These are phyloP conservation scores for Cladosporium sp. DNA, from an alignment of 2,329 filamentous ascomycete genomes.

Conservation along the genomic window DNA sequence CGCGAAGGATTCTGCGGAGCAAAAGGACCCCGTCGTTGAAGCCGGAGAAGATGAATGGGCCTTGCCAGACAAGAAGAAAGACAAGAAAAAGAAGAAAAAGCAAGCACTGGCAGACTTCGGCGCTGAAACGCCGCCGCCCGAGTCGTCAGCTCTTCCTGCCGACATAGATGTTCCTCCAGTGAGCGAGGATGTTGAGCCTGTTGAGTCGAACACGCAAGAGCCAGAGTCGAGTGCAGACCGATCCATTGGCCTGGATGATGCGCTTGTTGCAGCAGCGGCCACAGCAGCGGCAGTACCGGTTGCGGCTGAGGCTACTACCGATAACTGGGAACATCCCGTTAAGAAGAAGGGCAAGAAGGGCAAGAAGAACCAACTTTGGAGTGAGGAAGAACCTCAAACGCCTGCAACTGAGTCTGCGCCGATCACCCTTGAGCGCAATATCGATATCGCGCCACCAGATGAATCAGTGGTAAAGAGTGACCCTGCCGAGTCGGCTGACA, in stretches of 20 bases:
- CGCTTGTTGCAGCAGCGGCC: not conserved
- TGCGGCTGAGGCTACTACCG: constrained; percentile 12
- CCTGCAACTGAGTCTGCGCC: not conserved
- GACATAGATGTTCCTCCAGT: no score
- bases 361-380: not conserved
- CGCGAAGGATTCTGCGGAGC: not conserved
- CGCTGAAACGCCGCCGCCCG: not conserved
- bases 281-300: not conserved
- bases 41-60: not conserved
- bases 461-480: no score
- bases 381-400: constrained; percentile 24
- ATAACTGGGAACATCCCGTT: constrained; percentile 21
- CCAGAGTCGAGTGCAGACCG: not conserved
- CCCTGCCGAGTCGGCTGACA: not conserved
- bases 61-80: constrained; percentile 9
- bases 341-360: constrained; percentile 29
- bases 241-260: no score
- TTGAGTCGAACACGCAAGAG: not conserved
- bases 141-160: not conserved
- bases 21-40: not conserved
- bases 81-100: constrained; percentile 28
- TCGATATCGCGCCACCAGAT: no score
- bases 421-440: not conserved
- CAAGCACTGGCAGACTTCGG: not conserved
- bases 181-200: no score